phyloP scores from a whole-genome alignment of 2,329 filamentous ascomycete genomes.

The Diplodia intermedia region DNA sequence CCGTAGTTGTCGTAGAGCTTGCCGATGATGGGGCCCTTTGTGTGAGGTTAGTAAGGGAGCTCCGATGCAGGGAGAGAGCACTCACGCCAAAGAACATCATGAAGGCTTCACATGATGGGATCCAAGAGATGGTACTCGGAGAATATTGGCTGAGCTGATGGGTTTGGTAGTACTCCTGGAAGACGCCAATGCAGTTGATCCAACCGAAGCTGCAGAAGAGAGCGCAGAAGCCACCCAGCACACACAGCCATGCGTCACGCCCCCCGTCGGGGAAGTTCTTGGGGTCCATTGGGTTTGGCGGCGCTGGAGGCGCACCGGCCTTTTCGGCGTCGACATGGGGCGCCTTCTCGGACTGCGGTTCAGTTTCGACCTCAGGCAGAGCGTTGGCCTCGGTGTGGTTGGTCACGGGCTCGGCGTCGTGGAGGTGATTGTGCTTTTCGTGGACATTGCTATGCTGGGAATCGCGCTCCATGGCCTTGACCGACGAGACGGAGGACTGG shows the following conservation, averaged over 20 bases:
- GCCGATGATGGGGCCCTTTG: conserved; percentile 66
- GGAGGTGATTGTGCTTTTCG: conserved; percentile 14
- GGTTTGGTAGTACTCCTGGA: conserved; percentile 55
- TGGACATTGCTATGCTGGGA: conserved; percentile 11
- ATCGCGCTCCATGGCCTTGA: conserved; percentile 21
- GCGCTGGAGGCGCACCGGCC: conserved; percentile 4
- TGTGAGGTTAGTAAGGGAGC: conserved; percentile 1
- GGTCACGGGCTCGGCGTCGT: conserved; percentile 25
- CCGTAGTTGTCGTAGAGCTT: conserved; percentile 69
- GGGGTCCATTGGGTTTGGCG: conserved; percentile 31
- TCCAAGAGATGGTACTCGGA: conserved; percentile 55
- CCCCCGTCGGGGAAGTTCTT: conserved; percentile 48
- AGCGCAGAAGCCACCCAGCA: conserved; percentile 45
- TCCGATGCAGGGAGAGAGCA: conserved; percentile 20
- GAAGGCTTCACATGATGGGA: conserved; percentile 53
- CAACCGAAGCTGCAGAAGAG: conserved; percentile 51
- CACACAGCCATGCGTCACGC: conserved; percentile 50
- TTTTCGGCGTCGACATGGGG: conserved; percentile 26
- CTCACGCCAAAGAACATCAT: conserved; percentile 59
- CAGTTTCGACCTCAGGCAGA: conserved; percentile 24
- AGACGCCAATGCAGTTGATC: conserved; percentile 55
- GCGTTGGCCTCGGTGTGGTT: conserved; percentile 31
- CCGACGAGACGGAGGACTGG: conserved; percentile 8
- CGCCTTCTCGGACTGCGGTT: conserved; percentile 8
- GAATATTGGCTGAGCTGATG: conserved; percentile 51